These are phyloP conservation scores for Phialophora verrucosa DNA, from an alignment of 2,329 filamentous ascomycete genomes.

Conservation along the genomic window DNA sequence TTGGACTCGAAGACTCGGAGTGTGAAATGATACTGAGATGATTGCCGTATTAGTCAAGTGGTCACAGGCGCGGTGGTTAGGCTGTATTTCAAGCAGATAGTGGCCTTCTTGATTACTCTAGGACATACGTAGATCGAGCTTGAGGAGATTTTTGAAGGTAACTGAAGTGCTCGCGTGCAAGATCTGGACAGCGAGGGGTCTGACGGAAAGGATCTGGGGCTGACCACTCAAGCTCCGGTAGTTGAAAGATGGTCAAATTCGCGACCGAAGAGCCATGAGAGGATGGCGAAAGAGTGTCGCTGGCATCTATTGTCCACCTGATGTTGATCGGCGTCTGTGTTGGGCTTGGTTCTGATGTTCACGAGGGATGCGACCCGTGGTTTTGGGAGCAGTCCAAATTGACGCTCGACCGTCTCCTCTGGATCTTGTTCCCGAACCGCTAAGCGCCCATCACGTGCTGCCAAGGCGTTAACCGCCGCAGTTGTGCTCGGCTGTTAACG, in stretches of 20 bases:
- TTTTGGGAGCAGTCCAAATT: slow-evolving; percentile 31
- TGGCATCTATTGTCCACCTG: slow-evolving; percentile 5
- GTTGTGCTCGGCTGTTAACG: neutral
- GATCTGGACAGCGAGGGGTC: slow-evolving; percentile 28
- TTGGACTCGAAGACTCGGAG: slow-evolving; percentile 29
- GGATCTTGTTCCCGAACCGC: slow-evolving; percentile 7
- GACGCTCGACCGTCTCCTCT: slow-evolving; percentile 5
- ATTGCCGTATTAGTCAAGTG: slow-evolving; percentile 20
- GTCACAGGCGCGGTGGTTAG: neutral
- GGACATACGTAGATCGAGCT: slow-evolving; percentile 24
- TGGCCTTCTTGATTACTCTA: slow-evolving; percentile 3
- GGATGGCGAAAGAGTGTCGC: slow-evolving; percentile 11
- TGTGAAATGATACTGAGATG: slow-evolving; percentile 10
- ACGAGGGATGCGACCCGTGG: slow-evolving; percentile 28
- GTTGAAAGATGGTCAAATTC: slow-evolving; percentile 10
- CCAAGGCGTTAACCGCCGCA: neutral
- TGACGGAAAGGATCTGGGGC: slow-evolving; percentile 25
- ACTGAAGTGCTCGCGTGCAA: slow-evolving; percentile 34
- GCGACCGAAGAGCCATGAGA: slow-evolving; percentile 14
- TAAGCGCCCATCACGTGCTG: slow-evolving; percentile 9
- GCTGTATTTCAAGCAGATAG: neutral
- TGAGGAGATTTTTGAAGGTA: slow-evolving; percentile 8
- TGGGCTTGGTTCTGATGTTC: slow-evolving; percentile 20
- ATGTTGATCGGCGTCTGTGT: slow-evolving; percentile 23
- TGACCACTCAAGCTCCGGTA: slow-evolving; percentile 21